Conservation (phyloP, 2,329 filamentous ascomycete genomes). For the Cladorrhinum sp. region DNA sequence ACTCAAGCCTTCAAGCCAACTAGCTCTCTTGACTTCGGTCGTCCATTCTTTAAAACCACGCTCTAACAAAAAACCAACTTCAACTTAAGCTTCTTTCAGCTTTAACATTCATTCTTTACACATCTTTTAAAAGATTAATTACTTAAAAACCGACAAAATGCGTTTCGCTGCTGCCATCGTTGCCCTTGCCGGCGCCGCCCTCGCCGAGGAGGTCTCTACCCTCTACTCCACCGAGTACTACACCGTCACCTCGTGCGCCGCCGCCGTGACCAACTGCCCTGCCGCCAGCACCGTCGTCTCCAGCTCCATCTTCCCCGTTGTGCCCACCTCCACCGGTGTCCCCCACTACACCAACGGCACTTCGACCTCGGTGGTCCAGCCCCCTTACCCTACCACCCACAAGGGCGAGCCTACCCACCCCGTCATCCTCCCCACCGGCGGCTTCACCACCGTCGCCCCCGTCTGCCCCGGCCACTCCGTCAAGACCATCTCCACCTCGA, state of each 20-base stretch:
- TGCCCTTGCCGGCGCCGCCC: conserved; percentile 47
- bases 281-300: conserved; percentile 31
- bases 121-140: conserved; percentile 24
- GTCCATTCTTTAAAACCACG: conserved; percentile 38
- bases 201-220: conserved; percentile 36
- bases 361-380: conserved; percentile 8
- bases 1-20: conserved; percentile 31
- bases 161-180: conserved; percentile 54
- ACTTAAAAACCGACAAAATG: conserved; percentile 51
- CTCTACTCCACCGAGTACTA: conserved; percentile 57
- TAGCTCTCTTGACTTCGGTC: conserved; percentile 40
- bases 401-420: conserved; percentile 29
- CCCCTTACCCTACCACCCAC: conserved; percentile 17
- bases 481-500: conserved; percentile 52
- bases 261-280: conserved; percentile 52
- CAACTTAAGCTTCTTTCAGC: conserved; percentile 25
- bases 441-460: conserved; percentile 25
- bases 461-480: conserved; percentile 41
- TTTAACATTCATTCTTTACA: conserved; percentile 32
- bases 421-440: conserved; percentile 24
- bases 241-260: conserved; percentile 59
- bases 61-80: not conserved
- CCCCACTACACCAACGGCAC: conserved; percentile 23
- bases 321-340: conserved; percentile 46
- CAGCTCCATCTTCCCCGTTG: conserved; percentile 32